A percentile compares a stretch with the other conserved stretches of the same genome.
phyloP scores from a whole-genome alignment of 208 protist genomes.

The Polymyxa betae region DNA sequence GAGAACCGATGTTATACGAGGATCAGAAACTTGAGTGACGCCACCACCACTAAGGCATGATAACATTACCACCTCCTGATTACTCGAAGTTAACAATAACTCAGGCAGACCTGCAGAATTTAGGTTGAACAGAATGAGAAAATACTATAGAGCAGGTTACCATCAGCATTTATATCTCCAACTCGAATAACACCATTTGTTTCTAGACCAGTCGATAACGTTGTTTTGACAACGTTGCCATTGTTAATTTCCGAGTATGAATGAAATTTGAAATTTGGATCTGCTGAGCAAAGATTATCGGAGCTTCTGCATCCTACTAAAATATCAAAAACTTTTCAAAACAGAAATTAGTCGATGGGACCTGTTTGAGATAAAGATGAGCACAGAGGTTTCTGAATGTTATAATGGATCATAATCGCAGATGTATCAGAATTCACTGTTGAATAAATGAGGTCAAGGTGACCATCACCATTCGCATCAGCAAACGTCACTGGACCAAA shows the following conservation, averaged over 20 bases:
- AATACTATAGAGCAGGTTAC: too few relatives aligned
- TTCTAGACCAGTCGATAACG: neutral
- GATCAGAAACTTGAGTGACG: neutral
- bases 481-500: neutral
- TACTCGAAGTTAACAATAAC: too few relatives aligned
- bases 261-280: neutral
- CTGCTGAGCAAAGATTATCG: neutral
- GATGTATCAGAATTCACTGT: neutral
- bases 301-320: neutral
- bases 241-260: neutral
- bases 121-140: too few relatives aligned
- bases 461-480: neutral
- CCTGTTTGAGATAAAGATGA: neutral
- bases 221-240: neutral
- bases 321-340: too few relatives aligned
- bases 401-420: neutral
- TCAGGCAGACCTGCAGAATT: too few relatives aligned
- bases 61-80: too few relatives aligned
- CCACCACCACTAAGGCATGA: too few relatives aligned
- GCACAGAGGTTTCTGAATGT: neutral
- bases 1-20: neutral
- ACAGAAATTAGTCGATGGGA: too few relatives aligned
- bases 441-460: neutral
- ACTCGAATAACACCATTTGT: neutral
- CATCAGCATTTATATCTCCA: constrained; percentile 14